Evolutionary conservation across 305 asterid genomes (phyloP), one percentile per base, ranked within the genome.

Genomic region (Petunia hybrid): DNA sequence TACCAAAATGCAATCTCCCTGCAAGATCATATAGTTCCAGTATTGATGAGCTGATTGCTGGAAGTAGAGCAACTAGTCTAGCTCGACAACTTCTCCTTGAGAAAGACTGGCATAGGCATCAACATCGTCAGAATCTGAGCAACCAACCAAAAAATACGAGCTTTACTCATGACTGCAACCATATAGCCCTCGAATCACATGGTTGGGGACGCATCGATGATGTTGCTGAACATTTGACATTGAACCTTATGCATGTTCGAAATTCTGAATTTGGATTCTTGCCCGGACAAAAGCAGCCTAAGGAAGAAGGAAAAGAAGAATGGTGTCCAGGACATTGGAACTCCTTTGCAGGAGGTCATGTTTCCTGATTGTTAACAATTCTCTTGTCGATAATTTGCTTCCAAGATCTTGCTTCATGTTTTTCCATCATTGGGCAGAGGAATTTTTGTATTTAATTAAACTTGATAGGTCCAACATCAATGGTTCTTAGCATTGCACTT

Each of bases 1-100:
- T 71, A 75, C 68, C 89, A 5, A 13, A 87, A 4, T 43, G 85
- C 2, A 89, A 89, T 79, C 91, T 89, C 36, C 88, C 93, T 1
- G 80, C 85, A 3, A 83, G 87, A 66, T 22, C 31, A 22, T 85
- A 93, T 77, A 88, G 91, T 74, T 90, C 91, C 8, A 94, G 91
- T 6, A 89, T 92, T 13, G 87, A 86, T 4, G 93, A 92, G 78
- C 85, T 92, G 48, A 92, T 92, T 0, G 95, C 92, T 1, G 93
- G 90, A 71, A 91, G 89, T 53, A 89, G 95, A 43, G 95, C 94
- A 0, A 81, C 91, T 57, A 39, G 65, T 43, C 80, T 82, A 3
- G 88, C 91, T 55, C 80, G 79, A 38, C 87, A 84, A 80, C 76
- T 82, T 78, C 67, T 68, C 41, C 45, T 78, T 12, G 84, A 84